Evolutionary conservation across 2,329 filamentous ascomycete genomes (phyloP).

Genomic region (Cladophialophora chaetospira): DNA sequence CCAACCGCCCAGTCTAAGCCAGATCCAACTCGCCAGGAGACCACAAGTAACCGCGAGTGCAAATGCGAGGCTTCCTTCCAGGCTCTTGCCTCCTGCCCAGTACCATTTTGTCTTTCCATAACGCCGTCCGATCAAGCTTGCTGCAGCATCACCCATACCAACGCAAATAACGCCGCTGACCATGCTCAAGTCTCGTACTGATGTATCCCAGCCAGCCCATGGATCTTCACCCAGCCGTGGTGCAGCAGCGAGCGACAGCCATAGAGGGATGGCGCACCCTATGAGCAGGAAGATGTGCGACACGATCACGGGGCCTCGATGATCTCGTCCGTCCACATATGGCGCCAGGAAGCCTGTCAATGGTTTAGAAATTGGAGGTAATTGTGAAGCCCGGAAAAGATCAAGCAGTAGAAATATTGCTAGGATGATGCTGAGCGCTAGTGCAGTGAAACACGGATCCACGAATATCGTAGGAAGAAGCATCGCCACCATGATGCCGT

Average conservation of each 20-base stretch:
- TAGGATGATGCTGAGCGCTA: conserved; percentile 78
- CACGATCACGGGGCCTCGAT: conserved; percentile 90
- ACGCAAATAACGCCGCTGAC: conserved; percentile 91
- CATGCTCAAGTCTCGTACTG: conserved; percentile 78
- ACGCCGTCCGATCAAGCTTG: conserved; percentile 82
- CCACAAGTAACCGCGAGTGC: conserved; percentile 75
- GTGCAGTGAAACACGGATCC: conserved; percentile 78
- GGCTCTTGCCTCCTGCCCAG: conserved; percentile 93
- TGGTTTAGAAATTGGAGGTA: conserved; percentile 84
- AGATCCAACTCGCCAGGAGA: conserved; percentile 68
- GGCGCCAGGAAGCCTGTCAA: conserved; percentile 85
- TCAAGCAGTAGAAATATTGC: conserved; percentile 87
- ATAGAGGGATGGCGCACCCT: conserved; percentile 91
- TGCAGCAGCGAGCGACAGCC: conserved; percentile 77
- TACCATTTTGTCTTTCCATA: conserved; percentile 90
- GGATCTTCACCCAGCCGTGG: conserved; percentile 58
- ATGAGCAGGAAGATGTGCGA: conserved; percentile 95
- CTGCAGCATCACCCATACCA: conserved; percentile 90
- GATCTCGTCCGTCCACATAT: conserved; percentile 90
- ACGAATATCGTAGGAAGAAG: conserved; percentile 83
- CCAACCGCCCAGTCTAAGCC: conserved; percentile 78
- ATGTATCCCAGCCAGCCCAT: conserved; percentile 74
- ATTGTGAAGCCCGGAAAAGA: conserved; percentile 82
- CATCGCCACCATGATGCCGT: conserved; percentile 98
- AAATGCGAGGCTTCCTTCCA: conserved; percentile 85